Evolutionary conservation across 331 rosid species (phyloP), one percentile per base, ranked within the genome.

Genomic region (Dryas integrifolia): DNA sequence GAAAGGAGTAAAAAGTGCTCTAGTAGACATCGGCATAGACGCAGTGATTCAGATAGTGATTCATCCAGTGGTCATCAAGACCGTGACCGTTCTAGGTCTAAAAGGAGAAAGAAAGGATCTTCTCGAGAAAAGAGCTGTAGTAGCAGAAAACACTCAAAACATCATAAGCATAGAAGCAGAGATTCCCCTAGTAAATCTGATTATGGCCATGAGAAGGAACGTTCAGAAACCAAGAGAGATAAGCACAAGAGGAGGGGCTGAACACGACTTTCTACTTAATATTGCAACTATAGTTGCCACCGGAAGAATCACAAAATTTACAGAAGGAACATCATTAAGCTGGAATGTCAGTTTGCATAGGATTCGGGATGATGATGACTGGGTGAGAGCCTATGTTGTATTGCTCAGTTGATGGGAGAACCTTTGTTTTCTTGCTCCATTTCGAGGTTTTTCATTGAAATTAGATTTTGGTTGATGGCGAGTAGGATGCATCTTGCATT

Each of bases 111-210:
- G 84, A 87, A 85, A 80, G 84, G 77, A 80, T 81, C 90, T 68
- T 89, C 89, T 63, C 85, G 85, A 79, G 96, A 83, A 65, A 89
- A 88, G 76, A 79, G 80, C 79, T 77, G 85, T 15, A 78, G 86
- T 79, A 76, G 86, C 72, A 81, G 79, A 81, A 89, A 81, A 69
- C 97, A 79, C 72, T 85, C 91, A 4, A 91, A 87, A 81, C 87
- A 74, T 74, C 88, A 65, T 66, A 85, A 86, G 64, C 87, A 55
- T 71, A 79, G 88, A 74, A 87, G 82, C 49, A 82, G 79, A 70
- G 89, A 82, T 41, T 88, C 96, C 79, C 86, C 83, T 3, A 76
- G 69, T 73, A 82, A 88, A 75, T 85, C 81, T 9, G 81, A 82
- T 59, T 75, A 69, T 77, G 70, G 77, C 46, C 73, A 72, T 43